Evolutionary conservation across 108 stramenopile genomes (phyloP), one percentile per base, ranked within the genome.

Genomic region (Pseudonitzschia multistriata): DNA sequence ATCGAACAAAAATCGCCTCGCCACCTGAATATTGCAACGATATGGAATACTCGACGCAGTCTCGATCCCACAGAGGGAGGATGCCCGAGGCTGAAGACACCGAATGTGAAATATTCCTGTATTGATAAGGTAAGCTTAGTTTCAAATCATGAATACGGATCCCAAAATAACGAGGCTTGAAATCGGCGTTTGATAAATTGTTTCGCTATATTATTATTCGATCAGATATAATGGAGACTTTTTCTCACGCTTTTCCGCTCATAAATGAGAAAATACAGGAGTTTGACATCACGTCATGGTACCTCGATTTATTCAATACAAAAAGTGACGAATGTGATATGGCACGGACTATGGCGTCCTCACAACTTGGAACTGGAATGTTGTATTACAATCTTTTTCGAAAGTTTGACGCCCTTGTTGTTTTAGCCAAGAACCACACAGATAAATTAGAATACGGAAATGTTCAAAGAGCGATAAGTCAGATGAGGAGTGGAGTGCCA

Each of bases 401-500:
- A 35, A 30, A 52, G 49, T 67, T 52, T 52, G 66, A 67, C 25
- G 66, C 45, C 3, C 49, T 67, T 27, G 66, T 67, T 7, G 66
- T 52, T 6, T 21, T 53, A n/a, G 66, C 66, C 31, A 67, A 67
- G 19, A 53, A 49, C 33, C 27, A 53, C 22, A 37, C 36, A 14
- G 17, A 24, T 2, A 69, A 69, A 42, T 42, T 69, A 22, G 29
- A 50, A 24, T 69, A 69, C 55, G 68, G 68, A 37, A 69, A 69
- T 55, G 68, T 69, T 24, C 68, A 69, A 57, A 25, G 68, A 27
- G 55, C 55, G 6, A 33, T 69, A 0, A 69, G 68, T 55, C 68
- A 69, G 50, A 69, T 69, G 68, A 34, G 68, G 27, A 69, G 68
- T 21, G 68, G 68, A 0, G 68, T 69, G 22, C 68, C 68, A 55